Percentiles rank a stretch among this genome's conserved stretches.
phyloP scores from a whole-genome alignment of 2,329 filamentous ascomycete genomes.

The Colletotrichum theobromicola region DNA sequence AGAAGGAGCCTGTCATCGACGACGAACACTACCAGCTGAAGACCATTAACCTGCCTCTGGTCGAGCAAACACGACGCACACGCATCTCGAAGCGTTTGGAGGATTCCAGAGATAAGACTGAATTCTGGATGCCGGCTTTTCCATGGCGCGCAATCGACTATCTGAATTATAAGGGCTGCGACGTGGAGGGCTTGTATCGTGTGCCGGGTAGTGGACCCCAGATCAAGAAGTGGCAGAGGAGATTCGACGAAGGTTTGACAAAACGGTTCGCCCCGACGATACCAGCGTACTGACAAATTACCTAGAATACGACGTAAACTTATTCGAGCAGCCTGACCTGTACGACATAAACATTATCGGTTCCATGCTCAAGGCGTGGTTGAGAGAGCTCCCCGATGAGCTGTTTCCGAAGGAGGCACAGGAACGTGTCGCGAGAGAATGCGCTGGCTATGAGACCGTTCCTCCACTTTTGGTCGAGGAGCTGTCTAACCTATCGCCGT shows the following conservation, averaged over 20 bases:
- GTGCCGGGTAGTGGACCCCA: slow-evolving; percentile 90
- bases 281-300: background rate
- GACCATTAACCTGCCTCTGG: slow-evolving; percentile 83
- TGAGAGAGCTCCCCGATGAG: slow-evolving; percentile 92
- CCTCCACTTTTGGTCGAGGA: slow-evolving; percentile 89
- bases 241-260: slow-evolving; percentile 77
- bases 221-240: slow-evolving; percentile 91
- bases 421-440: slow-evolving; percentile 79
- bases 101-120: slow-evolving; percentile 90
- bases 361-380: slow-evolving; percentile 95
- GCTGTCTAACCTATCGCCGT: slow-evolving; percentile 90
- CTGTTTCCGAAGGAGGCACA: slow-evolving; percentile 88
- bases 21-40: slow-evolving; percentile 85
- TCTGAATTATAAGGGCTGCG: slow-evolving; percentile 91
- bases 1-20: slow-evolving; percentile 69
- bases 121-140: slow-evolving; percentile 98
- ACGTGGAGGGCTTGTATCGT: slow-evolving; percentile 91
- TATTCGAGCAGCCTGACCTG: slow-evolving; percentile 85
- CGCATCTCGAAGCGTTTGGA: slow-evolving; percentile 90
- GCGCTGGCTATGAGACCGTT: slow-evolving; percentile 77
- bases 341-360: slow-evolving; percentile 98
- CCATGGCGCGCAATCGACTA: slow-evolving; percentile 97
- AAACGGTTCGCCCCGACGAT: slow-evolving; percentile 29
- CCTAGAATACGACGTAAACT: slow-evolving; percentile 82
- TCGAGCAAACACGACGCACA: slow-evolving; percentile 89